A percentile compares a stretch with the other conserved stretches of the same genome.
These are phyloP conservation scores for Daldinia childiae DNA, from an alignment of 495 filamentous ascomycete species.

Conservation along the genomic window DNA sequence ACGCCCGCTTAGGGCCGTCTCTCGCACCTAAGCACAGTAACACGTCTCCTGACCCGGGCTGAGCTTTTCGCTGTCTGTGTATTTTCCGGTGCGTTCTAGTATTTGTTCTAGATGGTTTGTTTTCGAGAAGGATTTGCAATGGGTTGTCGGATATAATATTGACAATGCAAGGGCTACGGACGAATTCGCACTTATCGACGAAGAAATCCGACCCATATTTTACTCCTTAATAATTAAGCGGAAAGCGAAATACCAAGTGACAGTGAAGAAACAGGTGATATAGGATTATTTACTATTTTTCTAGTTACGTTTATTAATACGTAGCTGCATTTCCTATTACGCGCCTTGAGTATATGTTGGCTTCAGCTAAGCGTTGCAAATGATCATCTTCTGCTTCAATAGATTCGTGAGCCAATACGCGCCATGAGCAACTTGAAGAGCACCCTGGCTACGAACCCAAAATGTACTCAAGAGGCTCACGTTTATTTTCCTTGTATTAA, in stretches of 20 bases:
- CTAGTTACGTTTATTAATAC: too few relatives aligned
- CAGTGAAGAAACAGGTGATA: neutral
- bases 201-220: neutral
- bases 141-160: neutral
- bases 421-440: too few relatives aligned
- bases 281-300: too few relatives aligned
- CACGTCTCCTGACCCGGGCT: neutral
- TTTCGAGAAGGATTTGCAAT: neutral
- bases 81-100: neutral
- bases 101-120: neutral
- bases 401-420: too few relatives aligned
- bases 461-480: too few relatives aligned
- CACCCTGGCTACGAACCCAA: too few relatives aligned
- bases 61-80: neutral
- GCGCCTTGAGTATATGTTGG: too few relatives aligned
- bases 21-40: neutral
- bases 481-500: too few relatives aligned
- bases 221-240: neutral
- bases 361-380: too few relatives aligned
- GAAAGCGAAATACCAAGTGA: neutral
- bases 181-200: neutral
- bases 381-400: too few relatives aligned
- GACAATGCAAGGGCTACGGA: neutral
- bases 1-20: slow-evolving; percentile 16
- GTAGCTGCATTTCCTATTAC: too few relatives aligned